These are phyloP conservation scores for Ustanciosporium gigantosporum DNA, from an alignment of 1,284 basidiomycete species.

Conservation along the genomic window DNA sequence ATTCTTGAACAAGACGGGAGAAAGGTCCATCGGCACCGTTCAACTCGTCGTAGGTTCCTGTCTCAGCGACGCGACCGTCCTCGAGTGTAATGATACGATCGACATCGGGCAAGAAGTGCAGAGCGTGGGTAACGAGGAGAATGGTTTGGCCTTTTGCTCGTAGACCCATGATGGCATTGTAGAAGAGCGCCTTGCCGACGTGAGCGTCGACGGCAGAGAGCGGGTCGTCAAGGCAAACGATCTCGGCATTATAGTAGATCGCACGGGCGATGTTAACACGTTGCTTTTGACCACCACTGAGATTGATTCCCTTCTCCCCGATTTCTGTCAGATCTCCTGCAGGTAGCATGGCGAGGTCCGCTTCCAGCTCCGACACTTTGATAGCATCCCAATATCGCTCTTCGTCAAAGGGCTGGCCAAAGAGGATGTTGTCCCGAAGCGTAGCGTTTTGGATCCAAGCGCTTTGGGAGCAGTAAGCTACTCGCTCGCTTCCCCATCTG, in stretches of 20 bases:
- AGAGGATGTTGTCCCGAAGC: constrained; percentile 66
- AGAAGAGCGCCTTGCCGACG: constrained; percentile 60
- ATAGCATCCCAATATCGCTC: constrained; percentile 63
- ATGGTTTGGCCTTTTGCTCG: constrained; percentile 45
- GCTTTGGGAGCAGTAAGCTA: constrained; percentile 80
- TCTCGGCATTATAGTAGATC: constrained; percentile 73
- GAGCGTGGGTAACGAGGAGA: constrained; percentile 61
- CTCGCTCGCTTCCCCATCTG: constrained; percentile 50
- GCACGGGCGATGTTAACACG: constrained; percentile 74
- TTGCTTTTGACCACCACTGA: constrained; percentile 70
- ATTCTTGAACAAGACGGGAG: constrained; percentile 63
- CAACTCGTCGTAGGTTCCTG: constrained; percentile 70
- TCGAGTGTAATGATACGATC: constrained; percentile 74
- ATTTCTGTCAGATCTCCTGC: constrained; percentile 73
- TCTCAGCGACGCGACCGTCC: constrained; percentile 70
- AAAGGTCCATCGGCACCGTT: constrained; percentile 67
- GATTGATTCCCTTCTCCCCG: constrained; percentile 66
- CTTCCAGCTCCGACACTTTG: constrained; percentile 52
- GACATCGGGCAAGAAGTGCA: constrained; percentile 67
- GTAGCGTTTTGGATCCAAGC: constrained; percentile 88
- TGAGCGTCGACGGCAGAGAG: constrained; percentile 67
- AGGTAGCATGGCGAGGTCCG: constrained; percentile 73
- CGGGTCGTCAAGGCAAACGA: constrained; percentile 73
- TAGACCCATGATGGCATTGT: constrained; percentile 54
- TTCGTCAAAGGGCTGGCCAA: constrained; percentile 65